A percentile compares a stretch with the other conserved stretches of the same genome.
phyloP scores from a whole-genome alignment of 2,329 filamentous ascomycete genomes.

The Pezicula radicicola region DNA sequence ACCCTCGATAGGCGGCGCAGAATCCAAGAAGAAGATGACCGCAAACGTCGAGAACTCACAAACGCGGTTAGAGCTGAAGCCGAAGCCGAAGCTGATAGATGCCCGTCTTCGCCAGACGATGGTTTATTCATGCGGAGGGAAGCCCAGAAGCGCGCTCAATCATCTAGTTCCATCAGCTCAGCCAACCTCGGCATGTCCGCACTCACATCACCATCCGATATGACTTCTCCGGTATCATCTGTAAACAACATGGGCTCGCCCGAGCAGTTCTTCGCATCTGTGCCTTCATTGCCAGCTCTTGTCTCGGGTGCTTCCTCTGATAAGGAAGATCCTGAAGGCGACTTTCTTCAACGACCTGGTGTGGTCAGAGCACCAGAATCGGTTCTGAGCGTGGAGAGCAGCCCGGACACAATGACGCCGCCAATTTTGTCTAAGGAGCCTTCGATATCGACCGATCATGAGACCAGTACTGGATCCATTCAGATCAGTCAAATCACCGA shows the following conservation, averaged over 20 bases:
- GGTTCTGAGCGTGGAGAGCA: conserved; percentile 15
- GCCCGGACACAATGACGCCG: conserved; percentile 25
- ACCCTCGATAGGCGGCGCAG: conserved; percentile 26
- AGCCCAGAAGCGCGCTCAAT: conserved; percentile 20
- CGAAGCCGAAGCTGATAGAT: conserved; percentile 32
- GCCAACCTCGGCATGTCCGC: conserved; percentile 37
- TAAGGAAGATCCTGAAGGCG: conserved; percentile 59
- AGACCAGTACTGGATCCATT: conserved; percentile 10
- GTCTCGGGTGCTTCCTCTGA: conserved; percentile 63
- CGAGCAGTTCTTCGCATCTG: conserved; percentile 47
- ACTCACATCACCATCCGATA: conserved; percentile 26
- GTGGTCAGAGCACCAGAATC: conserved; percentile 38
- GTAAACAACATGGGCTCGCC: conserved; percentile 41
- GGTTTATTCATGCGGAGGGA: conserved; percentile 28
- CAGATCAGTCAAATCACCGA: background rate
- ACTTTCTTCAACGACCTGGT: conserved; percentile 51
- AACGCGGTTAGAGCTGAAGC: conserved; percentile 15
- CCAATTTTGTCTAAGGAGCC: conserved; percentile 11
- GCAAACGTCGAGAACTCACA: conserved; percentile 23
- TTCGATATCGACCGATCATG: conserved; percentile 13
- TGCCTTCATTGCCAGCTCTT: conserved; percentile 61
- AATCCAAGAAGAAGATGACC: conserved; percentile 31
- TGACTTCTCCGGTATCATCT: conserved; percentile 34
- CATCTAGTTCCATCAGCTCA: conserved; percentile 27
- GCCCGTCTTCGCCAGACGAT: conserved; percentile 45